phyloP scores from a whole-genome alignment of 225 moss, liverwort and hornwort genomes.

The Marchantia paleacea region DNA sequence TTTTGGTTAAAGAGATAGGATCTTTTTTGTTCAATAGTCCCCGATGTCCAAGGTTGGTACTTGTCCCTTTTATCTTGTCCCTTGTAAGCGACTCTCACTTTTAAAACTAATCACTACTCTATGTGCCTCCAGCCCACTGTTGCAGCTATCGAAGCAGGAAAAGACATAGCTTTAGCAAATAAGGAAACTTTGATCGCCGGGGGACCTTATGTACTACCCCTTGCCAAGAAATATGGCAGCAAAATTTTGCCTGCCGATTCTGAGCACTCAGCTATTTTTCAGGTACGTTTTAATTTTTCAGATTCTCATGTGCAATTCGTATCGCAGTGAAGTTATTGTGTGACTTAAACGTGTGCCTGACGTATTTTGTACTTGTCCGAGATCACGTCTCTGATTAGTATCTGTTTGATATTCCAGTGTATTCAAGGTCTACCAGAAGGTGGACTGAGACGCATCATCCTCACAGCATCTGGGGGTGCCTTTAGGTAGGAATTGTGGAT shows the following conservation, averaged over 20 bases:
- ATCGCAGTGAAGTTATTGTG: too few species aligned
- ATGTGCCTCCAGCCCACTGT: constrained; percentile 71
- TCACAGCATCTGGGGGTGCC: constrained; percentile 97
- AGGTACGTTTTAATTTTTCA: constrained; percentile 41
- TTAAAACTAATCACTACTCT: background rate
- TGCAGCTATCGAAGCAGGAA: constrained; percentile 94
- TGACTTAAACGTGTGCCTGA: too few species aligned
- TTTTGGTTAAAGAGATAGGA: background rate
- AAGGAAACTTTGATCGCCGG: constrained; percentile 98
- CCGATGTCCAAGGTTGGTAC: too few species aligned
- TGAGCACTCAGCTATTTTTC: constrained; percentile 97
- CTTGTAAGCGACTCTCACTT: background rate
- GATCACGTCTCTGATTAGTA: background rate
- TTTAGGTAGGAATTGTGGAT: constrained; percentile 56
- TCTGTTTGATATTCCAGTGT: constrained; percentile 50
- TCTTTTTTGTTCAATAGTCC: background rate
- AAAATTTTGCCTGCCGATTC: constrained; percentile 96
- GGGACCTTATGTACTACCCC: constrained; percentile 93
- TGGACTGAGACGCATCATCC: constrained; percentile 82
- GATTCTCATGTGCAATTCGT: too few species aligned
- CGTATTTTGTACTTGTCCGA: too few species aligned
- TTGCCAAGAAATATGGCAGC: constrained; percentile 81
- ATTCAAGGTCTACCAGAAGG: constrained; percentile 96
- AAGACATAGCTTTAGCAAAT: constrained; percentile 94
- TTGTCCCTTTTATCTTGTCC: background rate